Percentiles rank a stretch among this genome's conserved stretches.
Evolutionary conservation across 495 filamentous ascomycete species (phyloP).

Genomic region (Penicillium manginii): DNA sequence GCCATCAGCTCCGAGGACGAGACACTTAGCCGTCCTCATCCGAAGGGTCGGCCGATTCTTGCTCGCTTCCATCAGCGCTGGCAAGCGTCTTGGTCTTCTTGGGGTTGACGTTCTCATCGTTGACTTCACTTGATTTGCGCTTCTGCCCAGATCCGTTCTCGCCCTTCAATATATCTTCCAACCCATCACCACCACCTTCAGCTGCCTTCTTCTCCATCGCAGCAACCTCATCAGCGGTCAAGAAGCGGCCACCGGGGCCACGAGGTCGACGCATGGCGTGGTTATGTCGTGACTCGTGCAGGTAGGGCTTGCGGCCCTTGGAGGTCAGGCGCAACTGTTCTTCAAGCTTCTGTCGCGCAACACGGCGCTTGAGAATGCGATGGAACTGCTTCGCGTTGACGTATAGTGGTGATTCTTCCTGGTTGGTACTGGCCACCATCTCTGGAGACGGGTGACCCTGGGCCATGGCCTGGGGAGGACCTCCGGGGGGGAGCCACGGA

Average conservation of each 20-base stretch:
- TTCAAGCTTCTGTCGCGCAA: conserved; percentile 91
- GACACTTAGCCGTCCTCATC: conserved; percentile 53
- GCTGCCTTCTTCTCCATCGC: conserved; percentile 70
- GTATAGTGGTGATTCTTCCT: conserved; percentile 93
- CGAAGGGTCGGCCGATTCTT: conserved; percentile 50
- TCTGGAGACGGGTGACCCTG: conserved; percentile 83
- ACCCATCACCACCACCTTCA: conserved; percentile 31
- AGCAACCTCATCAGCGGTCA: conserved; percentile 97
- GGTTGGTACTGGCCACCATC: conserved; percentile 65
- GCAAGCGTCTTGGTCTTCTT: conserved; percentile 55
- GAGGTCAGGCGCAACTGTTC: conserved; percentile 88
- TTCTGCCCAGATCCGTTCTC: conserved; percentile 48
- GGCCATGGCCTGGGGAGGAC: conserved; percentile 52
- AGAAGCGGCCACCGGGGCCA: conserved; percentile 93
- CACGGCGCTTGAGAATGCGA: conserved; percentile 89
- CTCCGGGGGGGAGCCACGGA: conserved; percentile 52
- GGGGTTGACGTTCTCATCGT: conserved; percentile 43
- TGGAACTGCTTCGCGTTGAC: conserved; percentile 99
- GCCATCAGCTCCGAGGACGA: neutral
- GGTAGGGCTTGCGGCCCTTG: conserved; percentile 94
- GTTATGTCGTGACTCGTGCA: conserved; percentile 98
- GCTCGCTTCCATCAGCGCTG: conserved; percentile 53
- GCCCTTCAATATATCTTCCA: conserved; percentile 33
- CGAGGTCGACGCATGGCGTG: conserved; percentile 96
- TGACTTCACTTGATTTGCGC: conserved; percentile 53